Evolutionary conservation across 441 rosid genomes (phyloP).

Genomic region (Aquilaria agallochum): DNA sequence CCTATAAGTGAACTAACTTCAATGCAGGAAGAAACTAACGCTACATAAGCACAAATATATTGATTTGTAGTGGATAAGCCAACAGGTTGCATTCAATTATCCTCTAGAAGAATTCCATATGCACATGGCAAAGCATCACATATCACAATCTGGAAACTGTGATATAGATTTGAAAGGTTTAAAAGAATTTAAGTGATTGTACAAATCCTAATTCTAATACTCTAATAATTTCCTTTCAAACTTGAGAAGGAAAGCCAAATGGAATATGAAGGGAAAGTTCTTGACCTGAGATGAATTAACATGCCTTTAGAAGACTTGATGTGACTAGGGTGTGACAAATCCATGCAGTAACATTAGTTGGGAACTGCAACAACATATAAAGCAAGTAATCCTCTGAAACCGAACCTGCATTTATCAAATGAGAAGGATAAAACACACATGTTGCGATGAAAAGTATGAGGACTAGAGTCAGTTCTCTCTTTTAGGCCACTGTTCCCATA

Average conservation of each 20-base stretch:
- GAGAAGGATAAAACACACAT: conserved; percentile 13
- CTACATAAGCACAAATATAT: too few species aligned
- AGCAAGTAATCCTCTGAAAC: conserved; percentile 95
- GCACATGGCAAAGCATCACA: too few species aligned
- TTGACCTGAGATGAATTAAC: conserved; percentile 41
- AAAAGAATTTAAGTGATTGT: too few species aligned
- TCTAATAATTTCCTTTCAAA: background rate
- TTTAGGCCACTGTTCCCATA: too few species aligned
- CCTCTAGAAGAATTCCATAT: too few species aligned
- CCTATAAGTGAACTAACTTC: too few species aligned
- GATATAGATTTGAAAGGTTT: too few species aligned
- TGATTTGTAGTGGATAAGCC: too few species aligned
- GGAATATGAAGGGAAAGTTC: conserved; percentile 29
- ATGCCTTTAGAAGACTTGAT: conserved; percentile 95
- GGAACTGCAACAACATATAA: conserved; percentile 90
- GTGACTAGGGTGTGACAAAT: conserved; percentile 88
- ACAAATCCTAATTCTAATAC: conserved; percentile 4
- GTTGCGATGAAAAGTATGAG: background rate
- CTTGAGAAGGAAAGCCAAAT: conserved; percentile 14
- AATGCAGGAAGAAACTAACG: too few species aligned
- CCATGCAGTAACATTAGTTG: conserved; percentile 96
- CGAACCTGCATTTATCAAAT: conserved; percentile 46
- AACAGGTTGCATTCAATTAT: too few species aligned
- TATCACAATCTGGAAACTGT: too few species aligned
- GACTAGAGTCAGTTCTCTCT: background rate